A percentile compares a stretch with the other conserved stretches of the same genome.
phyloP scores from a whole-genome alignment of 2,329 filamentous ascomycete species.

The Aureobasidium subglaciale region DNA sequence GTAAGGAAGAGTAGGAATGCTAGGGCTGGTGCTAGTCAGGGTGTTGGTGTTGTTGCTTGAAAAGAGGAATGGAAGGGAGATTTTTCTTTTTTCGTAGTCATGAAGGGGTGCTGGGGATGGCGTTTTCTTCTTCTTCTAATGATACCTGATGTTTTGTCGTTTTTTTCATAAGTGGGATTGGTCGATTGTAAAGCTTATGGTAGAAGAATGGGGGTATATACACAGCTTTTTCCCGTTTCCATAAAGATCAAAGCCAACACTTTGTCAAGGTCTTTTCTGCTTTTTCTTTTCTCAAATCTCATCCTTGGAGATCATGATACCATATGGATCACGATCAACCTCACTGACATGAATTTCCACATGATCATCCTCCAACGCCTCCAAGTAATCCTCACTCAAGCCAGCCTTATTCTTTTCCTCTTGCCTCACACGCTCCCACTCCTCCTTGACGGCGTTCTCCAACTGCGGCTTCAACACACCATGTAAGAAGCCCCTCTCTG shows the following conservation, averaged over 20 bases:
- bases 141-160: not conserved
- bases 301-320: conserved; percentile 51
- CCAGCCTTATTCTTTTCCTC: conserved; percentile 34
- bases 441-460: conserved; percentile 48
- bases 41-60: conserved; percentile 17
- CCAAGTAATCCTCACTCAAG: conserved; percentile 34
- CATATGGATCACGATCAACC: conserved; percentile 80
- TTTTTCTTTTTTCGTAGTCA: not conserved
- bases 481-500: conserved; percentile 74
- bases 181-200: not conserved
- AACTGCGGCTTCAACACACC: conserved; percentile 63
- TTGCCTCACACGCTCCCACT: conserved; percentile 45
- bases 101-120: not conserved
- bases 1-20: conserved; percentile 16
- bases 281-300: conserved; percentile 19
- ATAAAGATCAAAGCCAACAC: not conserved
- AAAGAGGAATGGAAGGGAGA: too few species aligned
- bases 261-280: not conserved
- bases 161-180: too few species aligned
- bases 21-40: conserved; percentile 4
- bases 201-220: not conserved
- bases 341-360: conserved; percentile 68
- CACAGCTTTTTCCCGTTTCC: not conserved
- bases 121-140: not conserved
- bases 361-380: conserved; percentile 46